These are phyloP conservation scores for Cucurbita ficifolia DNA, from an alignment of 306 rosid species.

Conservation along the genomic window DNA sequence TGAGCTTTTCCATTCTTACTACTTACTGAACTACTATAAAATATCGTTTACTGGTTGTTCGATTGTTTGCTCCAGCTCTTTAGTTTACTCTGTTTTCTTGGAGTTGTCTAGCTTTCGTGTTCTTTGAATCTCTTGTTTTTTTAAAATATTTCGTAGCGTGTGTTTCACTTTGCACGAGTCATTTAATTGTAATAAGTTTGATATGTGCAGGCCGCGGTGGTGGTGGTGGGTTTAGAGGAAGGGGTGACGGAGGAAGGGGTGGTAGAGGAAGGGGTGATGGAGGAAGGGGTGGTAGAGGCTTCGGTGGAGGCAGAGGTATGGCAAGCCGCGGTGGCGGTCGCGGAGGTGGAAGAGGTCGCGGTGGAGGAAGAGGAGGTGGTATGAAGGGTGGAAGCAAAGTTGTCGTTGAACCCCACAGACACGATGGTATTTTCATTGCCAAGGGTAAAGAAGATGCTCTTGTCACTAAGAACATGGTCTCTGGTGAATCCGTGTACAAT, in stretches of 20 bases:
- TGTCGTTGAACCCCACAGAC: slow-evolving; percentile 43
- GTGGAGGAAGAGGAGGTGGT: slow-evolving; percentile 19
- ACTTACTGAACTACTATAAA: background rate
- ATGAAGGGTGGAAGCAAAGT: slow-evolving; percentile 44
- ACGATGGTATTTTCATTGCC: slow-evolving; percentile 72
- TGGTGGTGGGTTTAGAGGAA: slow-evolving; percentile 30
- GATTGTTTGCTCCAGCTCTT: background rate
- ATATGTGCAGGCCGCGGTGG: slow-evolving; percentile 27
- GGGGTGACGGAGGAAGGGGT: slow-evolving; percentile 20
- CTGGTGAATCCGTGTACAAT: slow-evolving; percentile 83
- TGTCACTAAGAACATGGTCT: slow-evolving; percentile 74
- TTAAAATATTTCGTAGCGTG: background rate
- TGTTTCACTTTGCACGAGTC: no score
- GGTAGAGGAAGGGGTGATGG: slow-evolving; percentile 13
- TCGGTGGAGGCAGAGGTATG: slow-evolving; percentile 8
- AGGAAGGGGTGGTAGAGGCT: slow-evolving; percentile 7
- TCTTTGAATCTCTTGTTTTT: background rate
- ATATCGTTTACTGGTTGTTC: background rate
- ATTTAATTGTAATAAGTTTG: background rate
- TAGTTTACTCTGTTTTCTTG: background rate
- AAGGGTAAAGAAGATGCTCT: slow-evolving; percentile 92
- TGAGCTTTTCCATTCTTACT: background rate
- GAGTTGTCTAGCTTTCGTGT: no score
- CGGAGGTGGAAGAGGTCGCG: slow-evolving; percentile 14
- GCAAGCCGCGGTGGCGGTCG: slow-evolving; percentile 6